Base-by-base conservation (phyloP, 208 protist species). In the Naegleria lovaniensis region DNA sequence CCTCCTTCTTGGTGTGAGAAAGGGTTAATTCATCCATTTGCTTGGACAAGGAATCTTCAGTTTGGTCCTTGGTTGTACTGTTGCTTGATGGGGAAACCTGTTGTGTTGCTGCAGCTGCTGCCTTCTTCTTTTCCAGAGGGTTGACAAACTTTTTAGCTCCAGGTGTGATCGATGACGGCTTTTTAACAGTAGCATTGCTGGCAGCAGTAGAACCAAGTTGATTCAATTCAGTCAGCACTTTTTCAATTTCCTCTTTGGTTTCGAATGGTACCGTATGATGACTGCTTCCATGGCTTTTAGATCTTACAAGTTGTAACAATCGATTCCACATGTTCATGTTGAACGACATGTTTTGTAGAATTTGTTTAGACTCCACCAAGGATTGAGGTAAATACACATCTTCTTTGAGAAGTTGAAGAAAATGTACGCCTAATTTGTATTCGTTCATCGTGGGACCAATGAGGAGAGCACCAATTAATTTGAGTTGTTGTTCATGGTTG, bases 371-470 rank as follows among this genome's bases (percentile, higher is more conserved):
- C 43, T 48, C 43, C 1, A 48, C 43, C 7, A 48, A 48, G 43
- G 55, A 15, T 29, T 67, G 11, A 19, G 55, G 55, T 67, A 67
- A 67, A 67, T 67, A 67, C 19, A 67, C 55, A 67, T 67, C 19
- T 67, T 67, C 55, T 29, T 67, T 67, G 22, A 67, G 55, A 67
- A 67, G 55, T 67, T 67, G 55, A 29, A 87, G 83, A 29, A 51
- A 29, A 51, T 51, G 7, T n/a, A 36, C 9, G 9, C 83, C 83
- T 7, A 87, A 33, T 87, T 51, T 87, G 41, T 51, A 87, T 29
- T 87, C 83, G 52, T 22, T 40, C 36, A 87, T 51, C 0, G 40
- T 38, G 43, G 83, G 83, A 52, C 83, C 83, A 87, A 87, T 87
- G 3, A 87, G 11, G 5, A 87, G 38, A 36, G 83, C 33, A 48